A percentile compares a stretch with the other conserved stretches of the same genome.
These are phyloP conservation scores for Meyerozyma smithsonii DNA, from an alignment of 1,139 yeast species.

Conservation along the genomic window DNA sequence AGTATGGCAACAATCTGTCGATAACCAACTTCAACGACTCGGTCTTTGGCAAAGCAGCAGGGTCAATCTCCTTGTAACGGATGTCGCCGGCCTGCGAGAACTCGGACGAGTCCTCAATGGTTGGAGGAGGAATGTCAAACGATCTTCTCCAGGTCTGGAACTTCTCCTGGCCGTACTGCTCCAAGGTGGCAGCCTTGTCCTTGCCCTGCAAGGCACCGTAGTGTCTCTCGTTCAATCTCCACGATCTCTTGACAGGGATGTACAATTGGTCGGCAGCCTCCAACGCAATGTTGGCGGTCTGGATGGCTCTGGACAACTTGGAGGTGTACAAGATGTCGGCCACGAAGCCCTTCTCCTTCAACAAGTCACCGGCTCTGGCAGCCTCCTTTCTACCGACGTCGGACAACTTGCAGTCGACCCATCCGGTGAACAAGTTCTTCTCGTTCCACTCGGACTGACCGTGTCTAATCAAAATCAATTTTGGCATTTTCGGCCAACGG, in stretches of 20 bases:
- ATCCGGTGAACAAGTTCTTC: slow-evolving; percentile 97
- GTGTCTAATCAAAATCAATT: slow-evolving; percentile 86
- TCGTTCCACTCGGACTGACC: slow-evolving; percentile 99
- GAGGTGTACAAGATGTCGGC: slow-evolving; percentile 93
- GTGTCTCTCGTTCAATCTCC: slow-evolving; percentile 99
- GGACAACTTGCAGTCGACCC: slow-evolving; percentile 93
- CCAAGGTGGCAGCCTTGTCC: slow-evolving; percentile 93
- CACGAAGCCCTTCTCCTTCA: slow-evolving; percentile 78
- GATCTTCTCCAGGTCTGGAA: slow-evolving; percentile 99
- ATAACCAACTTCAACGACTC: slow-evolving; percentile 94
- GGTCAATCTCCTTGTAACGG: slow-evolving; percentile 81
- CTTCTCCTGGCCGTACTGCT: slow-evolving; percentile 83
- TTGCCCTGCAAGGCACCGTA: slow-evolving; percentile 99
- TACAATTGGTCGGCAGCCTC: slow-evolving; percentile 84
- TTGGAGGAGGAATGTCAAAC: slow-evolving; percentile 95
- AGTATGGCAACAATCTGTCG: slow-evolving; percentile 96
- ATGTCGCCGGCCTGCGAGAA: slow-evolving; percentile 82
- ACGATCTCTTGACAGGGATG: slow-evolving; percentile 90
- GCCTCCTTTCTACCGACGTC: slow-evolving; percentile 89
- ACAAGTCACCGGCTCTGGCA: slow-evolving; percentile 85
- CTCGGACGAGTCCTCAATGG: slow-evolving; percentile 69
- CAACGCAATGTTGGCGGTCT: slow-evolving; percentile 94
- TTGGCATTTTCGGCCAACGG: slow-evolving; percentile 41
- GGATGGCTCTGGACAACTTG: slow-evolving; percentile 90
- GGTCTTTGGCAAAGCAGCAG: slow-evolving; percentile 83